A percentile compares a stretch with the other conserved stretches of the same genome.
Conservation (phyloP, 1,284 basidiomycete species). For the Sporisorium sorghi region DNA sequence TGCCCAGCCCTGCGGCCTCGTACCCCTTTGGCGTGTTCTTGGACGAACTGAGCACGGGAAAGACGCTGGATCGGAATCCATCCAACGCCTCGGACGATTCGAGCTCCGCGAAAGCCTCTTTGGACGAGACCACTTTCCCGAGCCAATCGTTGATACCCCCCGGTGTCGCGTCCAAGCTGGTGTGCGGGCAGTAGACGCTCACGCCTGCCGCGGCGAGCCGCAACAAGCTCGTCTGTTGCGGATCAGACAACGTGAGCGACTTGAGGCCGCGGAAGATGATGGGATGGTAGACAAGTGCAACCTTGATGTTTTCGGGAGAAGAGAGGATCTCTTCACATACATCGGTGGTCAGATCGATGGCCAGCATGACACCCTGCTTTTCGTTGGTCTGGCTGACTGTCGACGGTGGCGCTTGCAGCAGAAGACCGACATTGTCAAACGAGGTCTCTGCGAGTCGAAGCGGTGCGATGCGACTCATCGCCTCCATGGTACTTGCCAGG, state of each 20-base stretch:
- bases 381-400: conserved; percentile 4
- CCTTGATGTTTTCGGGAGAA: conserved; percentile 60
- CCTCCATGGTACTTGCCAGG: conserved; percentile 32
- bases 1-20: conserved; percentile 48
- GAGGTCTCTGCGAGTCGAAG: conserved; percentile 59
- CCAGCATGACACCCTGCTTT: conserved; percentile 58
- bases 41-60: conserved; percentile 14
- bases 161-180: conserved; percentile 81
- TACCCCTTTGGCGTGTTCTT: conserved; percentile 28
- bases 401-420: conserved; percentile 46
- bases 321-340: conserved; percentile 64
- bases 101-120: conserved; percentile 26
- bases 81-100: conserved; percentile 6
- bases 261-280: conserved; percentile 86
- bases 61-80: conserved; percentile 4
- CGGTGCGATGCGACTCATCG: conserved; percentile 53
- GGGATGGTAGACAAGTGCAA: conserved; percentile 80
- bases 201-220: conserved; percentile 83
- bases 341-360: conserved; percentile 63
- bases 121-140: conserved; percentile 38
- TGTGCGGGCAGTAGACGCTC: conserved; percentile 88
- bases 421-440: conserved; percentile 67
- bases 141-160: conserved; percentile 80
- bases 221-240: conserved; percentile 83
- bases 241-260: conserved; percentile 80